phyloP scores from a whole-genome alignment of 2,329 filamentous ascomycete genomes.

The Aschersonia sp. region DNA sequence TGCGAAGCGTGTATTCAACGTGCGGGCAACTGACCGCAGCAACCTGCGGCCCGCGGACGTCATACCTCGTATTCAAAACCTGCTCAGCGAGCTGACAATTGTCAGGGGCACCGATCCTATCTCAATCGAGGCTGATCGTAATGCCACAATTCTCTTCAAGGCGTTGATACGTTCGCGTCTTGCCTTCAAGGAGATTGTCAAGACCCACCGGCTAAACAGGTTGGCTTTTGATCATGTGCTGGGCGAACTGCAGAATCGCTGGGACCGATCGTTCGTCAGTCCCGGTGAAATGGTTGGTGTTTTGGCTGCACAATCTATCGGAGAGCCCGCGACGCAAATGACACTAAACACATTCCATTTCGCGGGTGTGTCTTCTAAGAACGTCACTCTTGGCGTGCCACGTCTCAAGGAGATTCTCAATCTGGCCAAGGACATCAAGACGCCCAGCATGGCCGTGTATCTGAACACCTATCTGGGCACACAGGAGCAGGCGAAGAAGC shows the following conservation, averaged over 20 bases:
- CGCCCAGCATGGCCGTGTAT: slow-evolving; percentile 90
- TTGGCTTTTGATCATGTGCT: slow-evolving; percentile 85
- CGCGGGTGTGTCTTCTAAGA: slow-evolving; percentile 98
- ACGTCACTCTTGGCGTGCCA: slow-evolving; percentile 96
- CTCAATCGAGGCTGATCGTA: slow-evolving; percentile 74
- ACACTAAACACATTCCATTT: slow-evolving; percentile 99
- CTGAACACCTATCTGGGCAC: slow-evolving; percentile 49
- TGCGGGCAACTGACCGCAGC: slow-evolving; percentile 73
- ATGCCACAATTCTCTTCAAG: slow-evolving; percentile 85
- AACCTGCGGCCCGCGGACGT: slow-evolving; percentile 82
- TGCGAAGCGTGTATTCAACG: slow-evolving; percentile 78
- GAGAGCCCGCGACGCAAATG: slow-evolving; percentile 98
- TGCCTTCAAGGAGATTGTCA: slow-evolving; percentile 84
- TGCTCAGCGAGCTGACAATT: slow-evolving; percentile 66
- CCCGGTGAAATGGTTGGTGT: slow-evolving; percentile 99
- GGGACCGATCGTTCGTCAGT: slow-evolving; percentile 70
- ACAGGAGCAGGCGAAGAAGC: slow-evolving; percentile 68
- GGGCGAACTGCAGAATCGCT: slow-evolving; percentile 79
- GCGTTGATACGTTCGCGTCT: slow-evolving; percentile 77
- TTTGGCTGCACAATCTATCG: slow-evolving; percentile 92
- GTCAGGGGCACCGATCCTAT: slow-evolving; percentile 75
- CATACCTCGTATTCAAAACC: slow-evolving; percentile 59
- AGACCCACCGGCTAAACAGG: slow-evolving; percentile 73
- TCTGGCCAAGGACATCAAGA: slow-evolving; percentile 95
- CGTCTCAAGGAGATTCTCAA: slow-evolving; percentile 99